These are phyloP conservation scores for Catenaria anguillulae DNA, from an alignment of 371 early-diverging fungal species.

Conservation along the genomic window DNA sequence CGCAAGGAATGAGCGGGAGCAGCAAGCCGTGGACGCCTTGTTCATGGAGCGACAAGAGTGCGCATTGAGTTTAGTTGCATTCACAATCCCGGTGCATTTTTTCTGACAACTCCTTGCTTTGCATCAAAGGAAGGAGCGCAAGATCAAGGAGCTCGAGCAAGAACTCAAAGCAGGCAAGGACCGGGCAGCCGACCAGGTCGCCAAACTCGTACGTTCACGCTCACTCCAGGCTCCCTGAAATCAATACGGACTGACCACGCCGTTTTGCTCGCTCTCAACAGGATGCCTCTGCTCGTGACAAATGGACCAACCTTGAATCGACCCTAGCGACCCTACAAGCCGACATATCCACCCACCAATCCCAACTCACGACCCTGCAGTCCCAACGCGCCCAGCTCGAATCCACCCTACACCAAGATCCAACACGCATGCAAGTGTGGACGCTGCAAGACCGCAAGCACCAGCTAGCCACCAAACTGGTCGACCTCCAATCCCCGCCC, in stretches of 20 bases:
- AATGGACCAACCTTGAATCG: slow-evolving; percentile 21
- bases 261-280: too few relatives aligned
- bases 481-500: slow-evolving; percentile 12
- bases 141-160: slow-evolving; percentile 22
- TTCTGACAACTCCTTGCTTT: too few relatives aligned
- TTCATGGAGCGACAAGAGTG: slow-evolving; percentile 32
- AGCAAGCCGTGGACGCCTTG: slow-evolving; percentile 24
- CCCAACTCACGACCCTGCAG: slow-evolving; percentile 19
- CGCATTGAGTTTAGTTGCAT: neutral
- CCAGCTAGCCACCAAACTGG: slow-evolving; percentile 16
- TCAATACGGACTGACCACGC: too few relatives aligned
- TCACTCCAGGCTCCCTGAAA: too few relatives aligned
- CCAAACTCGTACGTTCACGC: slow-evolving; percentile 16
- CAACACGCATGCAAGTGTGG: slow-evolving; percentile 10
- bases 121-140: slow-evolving; percentile 21
- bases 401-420: neutral
- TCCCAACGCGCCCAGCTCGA: neutral
- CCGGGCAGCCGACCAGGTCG: slow-evolving; percentile 24
- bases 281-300: slow-evolving; percentile 18
- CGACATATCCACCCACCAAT: slow-evolving; percentile 17
- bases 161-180: slow-evolving; percentile 21
- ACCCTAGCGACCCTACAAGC: slow-evolving; percentile 14
- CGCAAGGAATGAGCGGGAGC: slow-evolving; percentile 26
- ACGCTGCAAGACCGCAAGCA: slow-evolving; percentile 20
- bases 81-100: too few relatives aligned